Evolutionary conservation across 129 eudicot genomes (phyloP).

Genomic region (Arctium minus): DNA sequence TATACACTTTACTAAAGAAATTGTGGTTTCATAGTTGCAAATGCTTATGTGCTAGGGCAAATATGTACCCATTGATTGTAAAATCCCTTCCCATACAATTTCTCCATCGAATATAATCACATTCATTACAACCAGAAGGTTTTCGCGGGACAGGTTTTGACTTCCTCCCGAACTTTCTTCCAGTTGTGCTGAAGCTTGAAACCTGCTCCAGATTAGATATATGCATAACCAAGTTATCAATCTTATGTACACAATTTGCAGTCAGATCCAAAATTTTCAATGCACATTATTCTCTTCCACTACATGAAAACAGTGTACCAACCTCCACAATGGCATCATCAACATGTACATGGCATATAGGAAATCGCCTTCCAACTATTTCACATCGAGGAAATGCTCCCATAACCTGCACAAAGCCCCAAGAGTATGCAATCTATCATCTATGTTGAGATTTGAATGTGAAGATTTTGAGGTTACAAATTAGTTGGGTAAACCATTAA

Average conservation of each 20-base stretch:
- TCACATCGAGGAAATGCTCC: constrained; percentile 50
- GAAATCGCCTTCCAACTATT: constrained; percentile 66
- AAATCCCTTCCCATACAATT: constrained; percentile 63
- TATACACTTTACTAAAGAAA: not conserved
- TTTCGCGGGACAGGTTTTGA: constrained; percentile 15
- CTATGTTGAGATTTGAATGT: not conserved
- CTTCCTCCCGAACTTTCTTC: constrained; percentile 37
- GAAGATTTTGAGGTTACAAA: not conserved
- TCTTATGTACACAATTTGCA: not conserved
- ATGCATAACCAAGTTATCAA: constrained; percentile 9
- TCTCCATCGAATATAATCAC: constrained; percentile 58
- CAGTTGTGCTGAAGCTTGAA: constrained; percentile 63
- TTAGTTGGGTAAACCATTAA: too few species aligned
- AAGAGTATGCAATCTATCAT: not conserved
- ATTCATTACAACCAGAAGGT: constrained; percentile 43
- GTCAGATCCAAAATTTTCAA: not conserved
- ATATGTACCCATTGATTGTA: constrained; percentile 59
- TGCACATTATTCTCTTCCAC: not conserved
- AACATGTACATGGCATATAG: constrained; percentile 69
- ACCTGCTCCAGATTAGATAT: constrained; percentile 39
- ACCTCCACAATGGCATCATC: constrained; percentile 62
- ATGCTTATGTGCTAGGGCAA: constrained; percentile 13
- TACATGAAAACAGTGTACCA: constrained; percentile 14
- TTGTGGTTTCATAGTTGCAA: not conserved
- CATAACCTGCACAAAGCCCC: constrained; percentile 37